Percentiles rank a stretch among this genome's conserved stretches.
phyloP scores from a whole-genome alignment of 176 grass and related monocot species.

The Cenchrus fungigraminus region DNA sequence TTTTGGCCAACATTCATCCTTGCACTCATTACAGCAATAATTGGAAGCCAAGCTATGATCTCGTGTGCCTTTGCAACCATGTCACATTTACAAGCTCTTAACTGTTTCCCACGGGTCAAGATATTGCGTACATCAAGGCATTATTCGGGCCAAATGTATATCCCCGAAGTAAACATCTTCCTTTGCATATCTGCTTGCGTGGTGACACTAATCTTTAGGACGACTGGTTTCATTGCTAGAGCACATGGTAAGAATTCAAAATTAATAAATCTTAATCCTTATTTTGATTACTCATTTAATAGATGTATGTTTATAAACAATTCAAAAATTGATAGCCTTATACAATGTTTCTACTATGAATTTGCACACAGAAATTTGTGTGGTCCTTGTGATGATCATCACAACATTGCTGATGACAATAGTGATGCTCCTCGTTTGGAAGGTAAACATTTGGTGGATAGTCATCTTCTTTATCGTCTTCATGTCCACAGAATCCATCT shows the following conservation, averaged over 20 bases:
- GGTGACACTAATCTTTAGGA: constrained; percentile 56
- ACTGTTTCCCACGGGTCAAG: constrained; percentile 64
- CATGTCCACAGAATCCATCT: constrained; percentile 57
- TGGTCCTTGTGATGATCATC: constrained; percentile 73
- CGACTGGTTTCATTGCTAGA: constrained; percentile 65
- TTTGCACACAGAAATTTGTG: constrained; percentile 55
- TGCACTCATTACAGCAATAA: constrained; percentile 42
- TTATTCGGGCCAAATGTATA: constrained; percentile 64
- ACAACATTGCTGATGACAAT: constrained; percentile 61
- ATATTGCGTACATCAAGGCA: constrained; percentile 59
- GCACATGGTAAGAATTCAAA: constrained; percentile 60
- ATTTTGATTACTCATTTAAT: not conserved
- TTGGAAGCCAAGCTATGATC: constrained; percentile 77
- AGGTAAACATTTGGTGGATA: constrained; percentile 61
- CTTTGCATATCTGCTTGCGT: constrained; percentile 54
- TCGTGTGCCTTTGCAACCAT: constrained; percentile 67
- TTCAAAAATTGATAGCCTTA: not conserved
- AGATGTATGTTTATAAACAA: not conserved
- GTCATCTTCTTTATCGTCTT: constrained; percentile 55
- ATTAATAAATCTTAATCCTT: not conserved
- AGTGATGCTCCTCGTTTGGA: constrained; percentile 73
- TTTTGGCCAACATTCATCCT: constrained; percentile 70
- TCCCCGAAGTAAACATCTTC: constrained; percentile 70
- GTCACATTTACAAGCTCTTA: constrained; percentile 59
- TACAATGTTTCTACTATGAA: not conserved